Evolutionary conservation across 1,139 yeast species (phyloP), one percentile per base, ranked within the genome.

Genomic region (Williopsis jadinii): DNA sequence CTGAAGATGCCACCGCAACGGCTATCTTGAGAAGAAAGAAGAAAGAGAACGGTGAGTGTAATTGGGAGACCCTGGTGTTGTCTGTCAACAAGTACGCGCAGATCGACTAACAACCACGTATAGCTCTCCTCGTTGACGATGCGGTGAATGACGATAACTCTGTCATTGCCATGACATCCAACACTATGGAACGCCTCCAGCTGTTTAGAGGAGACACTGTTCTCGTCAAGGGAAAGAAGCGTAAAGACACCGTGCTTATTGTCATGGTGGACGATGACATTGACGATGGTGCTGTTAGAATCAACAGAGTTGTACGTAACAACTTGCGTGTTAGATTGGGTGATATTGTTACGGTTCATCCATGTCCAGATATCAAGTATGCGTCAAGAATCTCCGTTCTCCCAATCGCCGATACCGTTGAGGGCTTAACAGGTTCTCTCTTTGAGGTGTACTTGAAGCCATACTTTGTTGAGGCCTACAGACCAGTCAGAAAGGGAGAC

Each of bases 401-500:
- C 65, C 98, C 99, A 41, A 84, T 92, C 62, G 95, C 97, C 45
- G 99, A 92, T 61, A 90, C 98, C 41, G 92, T 92, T 53, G 99
- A 92, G 69, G 99, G 99, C 49, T 75, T 92, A 50, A 92, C 97
- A 28, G 98, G 99, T 46, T 87, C 96, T n/a, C 73, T 92, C 55
- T 92, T 92, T 57, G 99, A 92, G 59, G 96, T 92, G 35, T 92
- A 83, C 70, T 77, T 92, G 65, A 92, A 92, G 70, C 99, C 99
- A 38, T 92, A 92, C 70, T 92, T 94, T 63, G 97, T 92, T 43
- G 99, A 92, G 68, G 97, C 98, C 43, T 92, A 92, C 69, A 81
- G 99, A 67, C 99, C 99, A 2, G 97, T 94, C 38, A 82, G 97
- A 66, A 92, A 90, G 64, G 97, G 97, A 51, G 99, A 92, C 61